Evolutionary conservation across 768 basidiomycete genomes (phyloP).

Genomic region (Termitomyces sp.): DNA sequence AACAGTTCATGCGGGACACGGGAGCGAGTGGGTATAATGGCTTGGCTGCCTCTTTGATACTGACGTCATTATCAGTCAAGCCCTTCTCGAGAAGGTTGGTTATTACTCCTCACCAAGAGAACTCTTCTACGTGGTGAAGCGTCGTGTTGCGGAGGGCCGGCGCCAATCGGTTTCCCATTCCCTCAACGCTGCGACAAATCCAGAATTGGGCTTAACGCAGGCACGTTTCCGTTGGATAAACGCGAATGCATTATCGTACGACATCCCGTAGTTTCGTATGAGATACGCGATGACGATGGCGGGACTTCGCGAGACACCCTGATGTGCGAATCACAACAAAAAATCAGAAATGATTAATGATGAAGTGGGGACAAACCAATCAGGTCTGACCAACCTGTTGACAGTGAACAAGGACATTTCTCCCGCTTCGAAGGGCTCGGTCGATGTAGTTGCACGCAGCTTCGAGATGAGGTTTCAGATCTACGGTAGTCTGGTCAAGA

Average conservation of each 20-base stretch:
- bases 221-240: slow-evolving; percentile 63
- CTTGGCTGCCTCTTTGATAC: neutral
- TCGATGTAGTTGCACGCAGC: slow-evolving; percentile 67
- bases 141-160: slow-evolving; percentile 14
- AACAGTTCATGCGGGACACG: too few species aligned
- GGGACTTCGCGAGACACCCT: slow-evolving; percentile 79
- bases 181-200: slow-evolving; percentile 57
- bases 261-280: slow-evolving; percentile 70
- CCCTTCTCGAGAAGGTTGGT: too few species aligned
- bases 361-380: slow-evolving; percentile 1
- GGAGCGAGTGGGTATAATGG: too few species aligned
- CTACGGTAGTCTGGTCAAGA: slow-evolving; percentile 55
- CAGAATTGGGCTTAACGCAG: slow-evolving; percentile 77
- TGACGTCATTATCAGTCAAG: neutral
- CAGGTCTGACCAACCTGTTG: slow-evolving; percentile 56
- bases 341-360: slow-evolving; percentile 9
- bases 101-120: neutral
- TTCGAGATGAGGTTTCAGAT: slow-evolving; percentile 67
- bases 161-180: slow-evolving; percentile 49
- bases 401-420: slow-evolving; percentile 75
- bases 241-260: slow-evolving; percentile 61
- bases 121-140: slow-evolving; percentile 18
- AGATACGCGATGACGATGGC: slow-evolving; percentile 81
- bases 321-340: slow-evolving; percentile 3
- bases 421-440: slow-evolving; percentile 51